A percentile compares a stretch with the other conserved stretches of the same genome.
Conservation (phyloP, 805 yeast genomes). For the Wickerhamomyces bovis region DNA sequence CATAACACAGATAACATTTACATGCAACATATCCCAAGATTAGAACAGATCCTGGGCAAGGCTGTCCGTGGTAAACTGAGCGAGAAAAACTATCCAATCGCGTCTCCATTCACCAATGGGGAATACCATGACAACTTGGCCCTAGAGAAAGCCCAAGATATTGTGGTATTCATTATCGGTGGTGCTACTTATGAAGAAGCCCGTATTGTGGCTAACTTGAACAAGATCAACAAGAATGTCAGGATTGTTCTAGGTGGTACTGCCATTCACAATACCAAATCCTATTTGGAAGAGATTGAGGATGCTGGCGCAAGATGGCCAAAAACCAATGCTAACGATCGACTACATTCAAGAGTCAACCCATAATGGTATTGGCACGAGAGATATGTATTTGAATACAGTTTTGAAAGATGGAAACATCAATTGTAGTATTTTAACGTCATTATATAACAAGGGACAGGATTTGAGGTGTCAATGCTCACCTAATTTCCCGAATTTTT, state of each 20-base stretch:
- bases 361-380: background rate
- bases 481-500: conserved; percentile 40
- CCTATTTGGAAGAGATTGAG: conserved; percentile 28
- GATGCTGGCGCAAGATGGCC: conserved; percentile 35
- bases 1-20: conserved; percentile 60
- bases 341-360: conserved; percentile 9
- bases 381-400: background rate
- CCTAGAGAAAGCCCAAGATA: conserved; percentile 47
- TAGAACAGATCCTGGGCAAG: conserved; percentile 37
- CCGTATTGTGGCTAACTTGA: conserved; percentile 68
- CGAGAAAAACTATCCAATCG: conserved; percentile 36
- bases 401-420: background rate
- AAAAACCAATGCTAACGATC: conserved; percentile 9
- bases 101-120: conserved; percentile 27
- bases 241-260: conserved; percentile 82
- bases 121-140: conserved; percentile 16
- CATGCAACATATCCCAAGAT: conserved; percentile 85
- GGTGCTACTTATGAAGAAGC: conserved; percentile 94
- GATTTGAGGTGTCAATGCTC: conserved; percentile 9
- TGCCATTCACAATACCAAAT: conserved; percentile 41
- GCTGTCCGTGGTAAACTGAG: conserved; percentile 30
- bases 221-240: conserved; percentile 45
- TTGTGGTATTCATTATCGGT: conserved; percentile 72
- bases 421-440: background rate
- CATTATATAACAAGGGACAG: no score